Evolutionary conservation across 176 grass and related monocot genomes (phyloP).

Genomic region (Miscanthus lutarioriparius): DNA sequence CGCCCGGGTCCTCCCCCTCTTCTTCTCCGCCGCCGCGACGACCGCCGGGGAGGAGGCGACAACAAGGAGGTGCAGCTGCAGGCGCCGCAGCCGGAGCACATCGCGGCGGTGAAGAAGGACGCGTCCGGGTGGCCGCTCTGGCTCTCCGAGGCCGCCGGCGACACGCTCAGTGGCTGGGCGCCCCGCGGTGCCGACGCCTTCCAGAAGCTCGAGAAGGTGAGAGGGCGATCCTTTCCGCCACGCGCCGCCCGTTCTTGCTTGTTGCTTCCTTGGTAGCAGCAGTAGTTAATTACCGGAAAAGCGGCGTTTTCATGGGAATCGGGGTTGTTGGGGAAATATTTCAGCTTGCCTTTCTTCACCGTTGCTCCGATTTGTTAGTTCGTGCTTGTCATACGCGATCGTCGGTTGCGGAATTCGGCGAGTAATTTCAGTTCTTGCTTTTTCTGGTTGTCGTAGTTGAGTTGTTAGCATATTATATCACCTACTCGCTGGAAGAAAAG

Average conservation of each 20-base stretch:
- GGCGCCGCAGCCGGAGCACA: constrained; percentile 43
- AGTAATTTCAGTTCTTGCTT: constrained; percentile 24
- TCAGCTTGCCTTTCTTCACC: neutral
- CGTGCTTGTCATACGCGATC: constrained; percentile 19
- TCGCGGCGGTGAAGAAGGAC: constrained; percentile 52
- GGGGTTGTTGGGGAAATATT: constrained; percentile 18
- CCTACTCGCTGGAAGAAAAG: too few species aligned
- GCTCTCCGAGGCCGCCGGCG: constrained; percentile 72
- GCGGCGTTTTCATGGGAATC: constrained; percentile 2
- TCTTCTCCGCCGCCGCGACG: constrained; percentile 39
- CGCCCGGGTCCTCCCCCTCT: constrained; percentile 46
- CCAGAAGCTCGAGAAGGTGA: constrained; percentile 91
- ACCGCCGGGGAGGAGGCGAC: neutral
- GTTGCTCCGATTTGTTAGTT: constrained; percentile 7
- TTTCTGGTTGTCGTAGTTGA: neutral
- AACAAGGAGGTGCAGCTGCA: constrained; percentile 40
- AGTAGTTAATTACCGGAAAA: constrained; percentile 2
- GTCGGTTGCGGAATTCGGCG: neutral
- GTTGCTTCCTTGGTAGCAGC: neutral
- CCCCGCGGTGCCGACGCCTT: constrained; percentile 90
- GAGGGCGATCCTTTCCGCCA: neutral
- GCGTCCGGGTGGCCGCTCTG: constrained; percentile 78
- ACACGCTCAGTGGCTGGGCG: constrained; percentile 67
- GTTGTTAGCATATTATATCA: constrained; percentile 23
- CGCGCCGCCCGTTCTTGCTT: neutral